Conservation (phyloP, 2,329 filamentous ascomycete species). For the Exophiala alcalophila region DNA sequence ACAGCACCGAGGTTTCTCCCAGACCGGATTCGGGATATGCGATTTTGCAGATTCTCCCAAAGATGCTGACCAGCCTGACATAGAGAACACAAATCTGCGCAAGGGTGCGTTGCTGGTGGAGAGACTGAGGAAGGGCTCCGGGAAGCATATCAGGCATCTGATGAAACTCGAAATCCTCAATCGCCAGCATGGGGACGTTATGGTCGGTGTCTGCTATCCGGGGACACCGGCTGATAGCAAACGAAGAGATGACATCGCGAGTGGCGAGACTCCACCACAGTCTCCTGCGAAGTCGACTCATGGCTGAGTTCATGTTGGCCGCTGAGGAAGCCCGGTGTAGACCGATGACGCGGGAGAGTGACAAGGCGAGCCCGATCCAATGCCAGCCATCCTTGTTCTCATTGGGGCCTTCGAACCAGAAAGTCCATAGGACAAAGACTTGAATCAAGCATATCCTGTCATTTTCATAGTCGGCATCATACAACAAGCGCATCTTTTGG, state of each 20-base stretch:
- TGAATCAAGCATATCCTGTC: constrained; percentile 89
- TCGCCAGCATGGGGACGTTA: constrained; percentile 81
- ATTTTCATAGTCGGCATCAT: constrained; percentile 91
- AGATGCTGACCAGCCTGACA: constrained; percentile 7
- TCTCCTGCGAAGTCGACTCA: constrained; percentile 3
- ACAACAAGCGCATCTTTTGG: constrained; percentile 66
- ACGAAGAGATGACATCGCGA: constrained; percentile 7
- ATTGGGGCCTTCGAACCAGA: constrained; percentile 95
- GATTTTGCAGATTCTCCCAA: constrained; percentile 5
- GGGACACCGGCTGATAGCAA: constrained; percentile 59
- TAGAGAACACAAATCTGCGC: constrained; percentile 6
- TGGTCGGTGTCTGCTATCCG: constrained; percentile 90
- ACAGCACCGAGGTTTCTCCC: constrained; percentile 9
- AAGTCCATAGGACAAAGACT: constrained; percentile 84
- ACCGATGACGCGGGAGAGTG: constrained; percentile 86
- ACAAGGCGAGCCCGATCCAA: constrained; percentile 93
- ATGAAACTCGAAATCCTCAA: constrained; percentile 77
- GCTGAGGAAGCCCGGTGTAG: constrained; percentile 6
- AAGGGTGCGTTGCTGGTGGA: constrained; percentile 1
- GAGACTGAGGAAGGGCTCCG: not conserved
- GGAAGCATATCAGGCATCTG: not conserved
- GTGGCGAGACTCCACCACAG: constrained; percentile 14
- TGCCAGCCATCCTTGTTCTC: constrained; percentile 98
- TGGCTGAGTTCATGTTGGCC: not conserved
- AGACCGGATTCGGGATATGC: constrained; percentile 8